A percentile compares a stretch with the other conserved stretches of the same genome.
Conservation (phyloP, 371 early-diverging fungal species). For the Amoeboaphelidium protococcarum region DNA sequence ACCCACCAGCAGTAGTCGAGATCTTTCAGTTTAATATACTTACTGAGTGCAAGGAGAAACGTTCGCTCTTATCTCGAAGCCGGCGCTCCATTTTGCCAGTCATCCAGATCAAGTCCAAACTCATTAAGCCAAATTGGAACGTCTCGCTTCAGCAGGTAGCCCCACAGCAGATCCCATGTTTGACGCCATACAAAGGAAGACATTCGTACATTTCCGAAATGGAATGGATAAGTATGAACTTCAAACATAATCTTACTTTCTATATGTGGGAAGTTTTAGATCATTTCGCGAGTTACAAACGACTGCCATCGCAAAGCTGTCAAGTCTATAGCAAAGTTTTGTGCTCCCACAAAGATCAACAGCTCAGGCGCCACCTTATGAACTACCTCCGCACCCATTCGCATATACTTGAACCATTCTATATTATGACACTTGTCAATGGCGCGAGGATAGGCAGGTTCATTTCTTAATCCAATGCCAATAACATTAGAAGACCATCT, state of each 20-base stretch:
- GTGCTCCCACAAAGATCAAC: not conserved
- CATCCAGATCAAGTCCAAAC: not conserved
- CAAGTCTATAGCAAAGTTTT: not conserved
- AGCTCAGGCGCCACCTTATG: not conserved
- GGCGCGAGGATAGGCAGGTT: not conserved
- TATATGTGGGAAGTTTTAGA: not conserved
- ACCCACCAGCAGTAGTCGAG: not conserved
- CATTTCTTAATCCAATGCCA: not conserved
- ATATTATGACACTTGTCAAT: no score
- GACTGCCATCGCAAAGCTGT: not conserved
- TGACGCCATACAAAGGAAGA: not conserved
- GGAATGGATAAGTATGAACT: not conserved
- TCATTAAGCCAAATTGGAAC: not conserved
- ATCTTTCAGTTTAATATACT: not conserved
- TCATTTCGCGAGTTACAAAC: not conserved
- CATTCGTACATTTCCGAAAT: not conserved
- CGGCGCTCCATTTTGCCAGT: not conserved
- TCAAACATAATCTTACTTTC: not conserved
- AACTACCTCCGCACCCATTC: not conserved
- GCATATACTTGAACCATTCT: not conserved
- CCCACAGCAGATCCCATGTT: not conserved
- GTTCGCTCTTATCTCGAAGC: no score
- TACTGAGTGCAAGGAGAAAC: no score
- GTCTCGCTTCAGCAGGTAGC: not conserved
- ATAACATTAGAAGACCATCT: not conserved